phyloP scores from a whole-genome alignment of 192 early-diverging fungal genomes.

The Spizellomyces sp. region DNA sequence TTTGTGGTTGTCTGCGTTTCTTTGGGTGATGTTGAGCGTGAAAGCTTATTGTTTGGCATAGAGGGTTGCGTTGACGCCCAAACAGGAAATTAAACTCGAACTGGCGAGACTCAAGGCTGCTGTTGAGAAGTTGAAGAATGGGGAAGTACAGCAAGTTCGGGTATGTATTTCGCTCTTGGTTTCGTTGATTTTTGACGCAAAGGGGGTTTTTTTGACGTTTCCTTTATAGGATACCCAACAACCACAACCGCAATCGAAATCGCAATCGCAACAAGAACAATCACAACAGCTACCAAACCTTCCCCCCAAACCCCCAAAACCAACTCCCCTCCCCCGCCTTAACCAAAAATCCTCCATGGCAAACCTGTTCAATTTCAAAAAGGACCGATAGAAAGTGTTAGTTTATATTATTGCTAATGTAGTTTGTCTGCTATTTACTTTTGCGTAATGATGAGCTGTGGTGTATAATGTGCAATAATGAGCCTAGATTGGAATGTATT shows the following conservation, averaged over 20 bases:
- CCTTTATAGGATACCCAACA: no score
- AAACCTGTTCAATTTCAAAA: background rate
- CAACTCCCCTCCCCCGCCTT: no score
- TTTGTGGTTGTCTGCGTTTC: background rate
- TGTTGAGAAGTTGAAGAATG: conserved; percentile 23
- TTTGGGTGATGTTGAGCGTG: background rate
- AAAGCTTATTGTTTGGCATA: conserved; percentile 1
- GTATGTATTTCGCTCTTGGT: no score
- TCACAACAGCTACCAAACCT: no score
- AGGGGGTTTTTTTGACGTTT: no score
- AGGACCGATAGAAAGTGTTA: background rate
- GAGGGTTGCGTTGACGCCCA: conserved; percentile 31
- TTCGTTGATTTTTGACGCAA: no score
- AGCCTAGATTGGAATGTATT: no score
- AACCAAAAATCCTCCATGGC: background rate
- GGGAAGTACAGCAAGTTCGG: no score
- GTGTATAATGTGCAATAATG: no score
- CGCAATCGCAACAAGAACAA: no score
- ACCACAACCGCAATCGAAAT: no score
- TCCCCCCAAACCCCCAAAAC: no score
- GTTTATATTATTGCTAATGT: background rate
- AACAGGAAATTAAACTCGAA: conserved; percentile 36
- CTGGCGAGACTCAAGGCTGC: conserved; percentile 22
- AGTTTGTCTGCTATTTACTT: background rate
- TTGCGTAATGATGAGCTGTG: background rate